Evolutionary conservation across 306 rosid species (phyloP).

Genomic region (Corylus americana): DNA sequence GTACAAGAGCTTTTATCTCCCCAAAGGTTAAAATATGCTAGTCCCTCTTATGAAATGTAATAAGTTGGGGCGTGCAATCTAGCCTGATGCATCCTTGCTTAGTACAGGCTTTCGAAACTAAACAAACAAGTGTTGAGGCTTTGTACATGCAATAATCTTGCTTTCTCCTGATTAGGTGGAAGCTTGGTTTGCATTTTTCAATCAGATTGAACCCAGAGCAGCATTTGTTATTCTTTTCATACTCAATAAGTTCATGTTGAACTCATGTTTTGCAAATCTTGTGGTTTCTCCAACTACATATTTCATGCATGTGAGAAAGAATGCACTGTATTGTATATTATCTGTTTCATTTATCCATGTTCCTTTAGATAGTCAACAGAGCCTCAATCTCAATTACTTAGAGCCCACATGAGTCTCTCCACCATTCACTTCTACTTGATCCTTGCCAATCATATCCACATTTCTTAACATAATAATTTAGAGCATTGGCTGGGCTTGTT

Average conservation of each 20-base stretch:
- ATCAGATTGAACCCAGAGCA: not conserved
- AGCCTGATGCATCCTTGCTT: not conserved
- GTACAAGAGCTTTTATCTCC: not conserved
- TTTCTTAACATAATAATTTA: conserved; percentile 7
- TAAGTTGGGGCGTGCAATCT: not conserved
- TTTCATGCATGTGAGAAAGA: conserved; percentile 8
- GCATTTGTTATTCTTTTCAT: not conserved
- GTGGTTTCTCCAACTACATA: not conserved
- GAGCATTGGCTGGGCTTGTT: conserved; percentile 8
- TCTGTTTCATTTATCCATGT: not conserved
- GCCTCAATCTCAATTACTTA: conserved; percentile 6
- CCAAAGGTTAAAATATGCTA: not conserved
- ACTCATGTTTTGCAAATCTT: not conserved
- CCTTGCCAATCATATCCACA: not conserved
- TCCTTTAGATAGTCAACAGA: conserved; percentile 5
- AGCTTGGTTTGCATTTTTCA: not conserved
- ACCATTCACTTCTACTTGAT: conserved; percentile 14
- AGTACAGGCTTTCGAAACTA: not conserved
- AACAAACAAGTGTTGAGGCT: not conserved
- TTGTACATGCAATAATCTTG: not conserved
- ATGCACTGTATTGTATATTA: not conserved
- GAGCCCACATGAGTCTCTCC: conserved; percentile 13
- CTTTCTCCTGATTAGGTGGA: not conserved
- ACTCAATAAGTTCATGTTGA: not conserved
- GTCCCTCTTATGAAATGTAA: not conserved